Evolutionary conservation across 441 rosid species (phyloP).

Genomic region (Lepidium campestre): DNA sequence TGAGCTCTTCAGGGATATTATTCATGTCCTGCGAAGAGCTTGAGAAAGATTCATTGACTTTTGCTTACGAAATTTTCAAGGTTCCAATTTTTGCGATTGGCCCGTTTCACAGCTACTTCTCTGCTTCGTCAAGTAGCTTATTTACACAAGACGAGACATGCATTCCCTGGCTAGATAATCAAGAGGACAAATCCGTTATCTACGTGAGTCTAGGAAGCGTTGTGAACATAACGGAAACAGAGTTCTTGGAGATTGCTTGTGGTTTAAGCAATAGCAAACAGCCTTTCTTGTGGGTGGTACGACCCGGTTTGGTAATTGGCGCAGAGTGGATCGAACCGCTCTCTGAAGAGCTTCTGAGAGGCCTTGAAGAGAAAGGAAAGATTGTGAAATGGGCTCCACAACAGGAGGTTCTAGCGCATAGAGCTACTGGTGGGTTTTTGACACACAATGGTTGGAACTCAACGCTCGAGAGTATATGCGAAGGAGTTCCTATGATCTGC

Average conservation of each 20-base stretch:
- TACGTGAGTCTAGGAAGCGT: constrained; percentile 38
- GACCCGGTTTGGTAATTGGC: constrained; percentile 20
- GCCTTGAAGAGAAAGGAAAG: constrained; percentile 19
- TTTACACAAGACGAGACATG: constrained; percentile 30
- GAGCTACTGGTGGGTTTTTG: constrained; percentile 23
- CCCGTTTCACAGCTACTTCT: constrained; percentile 22
- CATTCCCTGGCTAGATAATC: constrained; percentile 30
- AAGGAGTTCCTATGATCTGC: constrained; percentile 39
- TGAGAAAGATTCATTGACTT: constrained; percentile 22
- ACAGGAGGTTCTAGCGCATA: constrained; percentile 21
- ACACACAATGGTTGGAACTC: constrained; percentile 33
- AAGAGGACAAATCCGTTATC: constrained; percentile 19
- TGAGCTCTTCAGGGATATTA: constrained; percentile 29
- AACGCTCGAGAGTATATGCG: constrained; percentile 28
- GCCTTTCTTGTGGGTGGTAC: constrained; percentile 31
- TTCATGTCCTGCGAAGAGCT: constrained; percentile 34
- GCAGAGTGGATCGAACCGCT: constrained; percentile 14
- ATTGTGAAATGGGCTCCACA: constrained; percentile 28
- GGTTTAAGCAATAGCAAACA: constrained; percentile 24
- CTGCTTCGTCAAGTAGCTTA: constrained; percentile 24
- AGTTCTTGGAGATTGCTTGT: constrained; percentile 31
- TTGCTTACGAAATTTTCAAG: neutral
- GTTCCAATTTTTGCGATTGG: constrained; percentile 23
- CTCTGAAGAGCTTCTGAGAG: constrained; percentile 5
- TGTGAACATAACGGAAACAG: constrained; percentile 21